Evolutionary conservation across 2,329 filamentous ascomycete species (phyloP), one percentile per base, ranked within the genome.

Genomic region (Epichloe uncinata): DNA sequence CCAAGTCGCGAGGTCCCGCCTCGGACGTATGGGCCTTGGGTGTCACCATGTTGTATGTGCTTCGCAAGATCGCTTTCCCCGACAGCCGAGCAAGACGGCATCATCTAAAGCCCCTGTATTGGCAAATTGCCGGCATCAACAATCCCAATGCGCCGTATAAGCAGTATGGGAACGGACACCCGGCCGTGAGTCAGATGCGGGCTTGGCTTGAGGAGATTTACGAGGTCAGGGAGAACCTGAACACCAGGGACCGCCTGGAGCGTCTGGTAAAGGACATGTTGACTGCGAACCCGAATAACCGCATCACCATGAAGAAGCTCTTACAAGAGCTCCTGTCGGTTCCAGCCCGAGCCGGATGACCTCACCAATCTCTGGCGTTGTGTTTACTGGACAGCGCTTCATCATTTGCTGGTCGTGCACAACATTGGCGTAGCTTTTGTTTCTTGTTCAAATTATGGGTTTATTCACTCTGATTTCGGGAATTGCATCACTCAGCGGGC

Each of bases 1-100:
- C 69, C 48, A 76, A 73, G 60, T 66, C 70, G 44, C 75, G 77
- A 34, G 77, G 77, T 3, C 61, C 72, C 3, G 66, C 75, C 2
- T 77, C 76, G 33, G 77, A 81, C 55, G 75, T 79, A 8, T 81
- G 77, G 77, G 77, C 76, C 0, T 63, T 81, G 33, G 77, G 77
- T 43, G 68, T 81, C 46, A 79, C 76, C 33, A 79, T 81, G 77
- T 68, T 81, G 18, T 81, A 81, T 54, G 71, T 78, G 4, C 61
- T 81, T 49, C 67, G 70, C 54, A 77, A 76, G 61, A 75, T 80
- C 36, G 58, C 71, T 0, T 76, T 78, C 50, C 77, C 77, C 1
- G 77, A 80, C 54, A 65, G 62, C 35, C 71, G 77, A 18, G 72
- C 69, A 3, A 63, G 71, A 26, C 68, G 69, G 48, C 66, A 69